Conservation (phyloP, 306 rosid genomes). For the Pyrus communis region DNA sequence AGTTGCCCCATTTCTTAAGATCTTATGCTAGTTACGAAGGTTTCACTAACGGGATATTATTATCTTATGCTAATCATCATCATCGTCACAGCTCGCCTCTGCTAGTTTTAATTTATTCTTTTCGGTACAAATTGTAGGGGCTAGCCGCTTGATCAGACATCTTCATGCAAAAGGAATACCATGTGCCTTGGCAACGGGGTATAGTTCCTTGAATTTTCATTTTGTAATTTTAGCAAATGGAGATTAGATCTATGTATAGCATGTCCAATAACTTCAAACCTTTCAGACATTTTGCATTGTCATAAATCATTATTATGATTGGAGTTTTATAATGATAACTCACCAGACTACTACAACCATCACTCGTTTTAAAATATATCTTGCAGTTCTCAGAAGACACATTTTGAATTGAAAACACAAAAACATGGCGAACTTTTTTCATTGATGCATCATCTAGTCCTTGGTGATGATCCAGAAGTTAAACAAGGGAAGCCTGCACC, state of each 20-base stretch:
- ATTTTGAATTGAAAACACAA: constrained; percentile 85
- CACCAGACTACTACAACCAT: constrained; percentile 7
- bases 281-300: not conserved
- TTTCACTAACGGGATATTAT: not conserved
- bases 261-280: not conserved
- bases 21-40: not conserved
- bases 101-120: not conserved
- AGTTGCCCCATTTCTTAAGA: not conserved
- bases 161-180: constrained; percentile 79
- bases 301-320: not conserved
- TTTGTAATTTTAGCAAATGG: not conserved
- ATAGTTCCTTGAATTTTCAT: constrained; percentile 11
- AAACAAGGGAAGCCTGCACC: constrained; percentile 95
- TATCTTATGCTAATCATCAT: too few relatives aligned
- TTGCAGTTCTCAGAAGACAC: constrained; percentile 67
- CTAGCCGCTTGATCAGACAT: constrained; percentile 58
- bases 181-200: constrained; percentile 82
- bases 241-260: constrained; percentile 5
- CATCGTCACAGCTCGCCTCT: not conserved
- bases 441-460: constrained; percentile 84
- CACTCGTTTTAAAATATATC: constrained; percentile 14
- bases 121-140: constrained; percentile 39
- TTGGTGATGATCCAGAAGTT: constrained; percentile 94
- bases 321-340: not conserved
- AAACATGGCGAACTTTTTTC: constrained; percentile 63